Percentiles rank a stretch among this genome's conserved stretches.
phyloP scores from a whole-genome alignment of 2,329 filamentous ascomycete genomes.

The Aspergillus novoparasiticus region DNA sequence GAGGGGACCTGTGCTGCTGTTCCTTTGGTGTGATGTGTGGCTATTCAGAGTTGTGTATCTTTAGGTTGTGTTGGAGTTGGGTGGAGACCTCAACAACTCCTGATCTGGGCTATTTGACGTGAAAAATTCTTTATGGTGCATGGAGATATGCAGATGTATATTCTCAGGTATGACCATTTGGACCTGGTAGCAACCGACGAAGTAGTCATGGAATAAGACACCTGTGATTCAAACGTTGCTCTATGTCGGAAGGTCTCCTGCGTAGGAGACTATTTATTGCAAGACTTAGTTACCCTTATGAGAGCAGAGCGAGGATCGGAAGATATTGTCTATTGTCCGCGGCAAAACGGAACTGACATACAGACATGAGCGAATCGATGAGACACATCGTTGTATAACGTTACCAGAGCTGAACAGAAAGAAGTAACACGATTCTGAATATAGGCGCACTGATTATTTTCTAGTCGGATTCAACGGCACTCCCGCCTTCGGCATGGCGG shows the following conservation, averaged over 20 bases:
- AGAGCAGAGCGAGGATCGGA: not conserved
- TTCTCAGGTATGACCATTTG: too few relatives aligned
- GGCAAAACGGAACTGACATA: not conserved
- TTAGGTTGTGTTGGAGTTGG: too few relatives aligned
- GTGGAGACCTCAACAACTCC: too few relatives aligned
- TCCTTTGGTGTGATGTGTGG: not conserved
- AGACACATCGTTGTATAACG: not conserved
- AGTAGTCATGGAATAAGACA: too few relatives aligned
- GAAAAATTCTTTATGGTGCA: too few relatives aligned
- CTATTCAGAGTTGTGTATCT: too few relatives aligned
- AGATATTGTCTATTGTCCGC: not conserved
- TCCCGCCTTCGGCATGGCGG: not conserved
- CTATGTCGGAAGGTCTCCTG: too few relatives aligned
- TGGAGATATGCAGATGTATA: too few relatives aligned
- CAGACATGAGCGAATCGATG: not conserved
- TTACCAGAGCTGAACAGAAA: not conserved
- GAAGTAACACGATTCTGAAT: not conserved
- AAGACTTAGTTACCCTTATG: too few relatives aligned
- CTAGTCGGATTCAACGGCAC: not conserved
- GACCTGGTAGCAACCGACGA: too few relatives aligned
- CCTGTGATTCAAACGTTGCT: too few relatives aligned
- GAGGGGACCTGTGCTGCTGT: not conserved
- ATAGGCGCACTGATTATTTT: not conserved
- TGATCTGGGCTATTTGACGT: not conserved
- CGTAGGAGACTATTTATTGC: too few relatives aligned